Base-by-base conservation (phyloP, 805 yeast species). In the Barnettozyma sp. region DNA sequence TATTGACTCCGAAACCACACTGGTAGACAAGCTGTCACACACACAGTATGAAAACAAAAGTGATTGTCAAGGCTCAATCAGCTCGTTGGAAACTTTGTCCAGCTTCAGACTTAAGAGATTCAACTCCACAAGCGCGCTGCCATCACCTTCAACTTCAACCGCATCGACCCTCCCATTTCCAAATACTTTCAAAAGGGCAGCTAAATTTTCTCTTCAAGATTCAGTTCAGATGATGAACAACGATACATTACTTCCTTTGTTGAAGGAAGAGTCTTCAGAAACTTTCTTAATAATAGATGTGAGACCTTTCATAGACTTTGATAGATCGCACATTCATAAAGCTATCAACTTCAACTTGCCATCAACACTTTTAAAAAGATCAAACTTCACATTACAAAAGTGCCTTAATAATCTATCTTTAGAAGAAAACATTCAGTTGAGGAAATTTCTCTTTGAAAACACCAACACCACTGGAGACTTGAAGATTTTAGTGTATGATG, bases 321-420 rank as follows among this genome's bases (percentile, higher is more conserved):
- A 78, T 28, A 70, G 66, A 40, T 52, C 67, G 3, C 86, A 79
- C 42, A 57, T 90, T 10, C 50, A 48, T 4, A 64, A 70, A 27
- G 72, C 97, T 1, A 63, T 84, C 30, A 85, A 85, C 54, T 70
- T 90, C 24, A 84, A 94, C 56, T 60, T 88, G 11, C 97, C 97
- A 2, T 81, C 95, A n/a, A 88, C 97, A 1, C 64, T 88, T 27
- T 62, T 88, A 43, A 82, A 78, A 54, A 70, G 97, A 44, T 64
- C 76, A 22, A 80, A 78, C 35, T 88, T 83, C 49, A 76, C 77
- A 3, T 62, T 88, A 38, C 62, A 61, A 31, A 68, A 76, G 50
- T 76, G 85, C 46, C 59, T 82, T 17, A 73, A 71, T 34, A 77
- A 83, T 21, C 58, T 82, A 33, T 74, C 84, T 0, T 46, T 58